Evolutionary conservation across 1,284 basidiomycete species (phyloP).

Genomic region (Ceratobasidium sp.): DNA sequence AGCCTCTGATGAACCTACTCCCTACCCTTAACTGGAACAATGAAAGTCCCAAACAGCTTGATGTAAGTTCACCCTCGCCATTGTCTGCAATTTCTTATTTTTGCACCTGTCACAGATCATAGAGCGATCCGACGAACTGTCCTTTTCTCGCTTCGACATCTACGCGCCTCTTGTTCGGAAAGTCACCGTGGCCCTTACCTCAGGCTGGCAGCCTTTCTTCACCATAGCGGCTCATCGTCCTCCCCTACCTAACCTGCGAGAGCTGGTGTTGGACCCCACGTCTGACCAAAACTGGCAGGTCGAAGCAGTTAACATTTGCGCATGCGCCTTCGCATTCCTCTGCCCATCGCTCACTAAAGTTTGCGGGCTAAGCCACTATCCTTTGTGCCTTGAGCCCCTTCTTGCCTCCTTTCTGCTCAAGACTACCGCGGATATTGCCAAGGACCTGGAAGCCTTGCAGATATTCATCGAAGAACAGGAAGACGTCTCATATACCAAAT

Average conservation of each 20-base stretch:
- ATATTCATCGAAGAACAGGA: background rate
- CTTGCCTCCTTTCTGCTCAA: background rate
- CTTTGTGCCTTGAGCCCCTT: background rate
- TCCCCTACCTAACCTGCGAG: background rate
- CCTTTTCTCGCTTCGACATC: background rate
- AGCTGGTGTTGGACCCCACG: background rate
- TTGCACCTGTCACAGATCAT: background rate
- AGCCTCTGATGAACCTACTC: background rate
- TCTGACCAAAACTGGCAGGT: no score
- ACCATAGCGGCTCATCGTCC: background rate
- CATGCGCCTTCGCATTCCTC: background rate
- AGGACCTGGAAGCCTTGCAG: background rate
- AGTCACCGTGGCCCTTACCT: background rate
- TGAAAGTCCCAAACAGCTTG: background rate
- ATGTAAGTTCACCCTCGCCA: background rate
- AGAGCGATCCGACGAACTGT: background rate
- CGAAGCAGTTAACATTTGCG: no score
- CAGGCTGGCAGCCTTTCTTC: background rate
- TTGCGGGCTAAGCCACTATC: background rate
- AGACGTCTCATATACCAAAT: background rate
- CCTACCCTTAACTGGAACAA: background rate
- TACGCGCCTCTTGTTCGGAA: constrained; percentile 3
- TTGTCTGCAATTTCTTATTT: no score
- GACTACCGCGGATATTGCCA: background rate
- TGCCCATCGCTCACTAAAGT: background rate